A percentile compares a stretch with the other conserved stretches of the same genome.
phyloP scores from a whole-genome alignment of 495 filamentous ascomycete species.

The Aspergillus wentii region DNA sequence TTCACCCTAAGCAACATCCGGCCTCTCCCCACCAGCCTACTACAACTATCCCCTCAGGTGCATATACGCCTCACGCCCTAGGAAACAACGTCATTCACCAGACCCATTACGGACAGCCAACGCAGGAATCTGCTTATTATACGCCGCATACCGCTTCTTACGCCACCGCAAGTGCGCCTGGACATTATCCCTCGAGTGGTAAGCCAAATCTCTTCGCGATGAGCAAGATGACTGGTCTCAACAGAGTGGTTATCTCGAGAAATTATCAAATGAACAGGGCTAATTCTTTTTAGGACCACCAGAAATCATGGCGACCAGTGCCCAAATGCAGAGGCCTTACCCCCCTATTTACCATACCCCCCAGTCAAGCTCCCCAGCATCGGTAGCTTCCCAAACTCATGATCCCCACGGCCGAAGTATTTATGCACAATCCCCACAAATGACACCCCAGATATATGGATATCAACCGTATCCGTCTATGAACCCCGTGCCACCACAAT shows the following conservation, averaged over 20 bases:
- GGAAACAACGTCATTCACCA: constrained; percentile 38
- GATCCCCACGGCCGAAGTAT: constrained; percentile 79
- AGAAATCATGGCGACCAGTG: constrained; percentile 86
- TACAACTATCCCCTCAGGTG: constrained; percentile 46
- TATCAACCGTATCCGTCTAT: constrained; percentile 75
- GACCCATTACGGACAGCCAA: constrained; percentile 51
- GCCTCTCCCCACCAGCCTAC: constrained; percentile 41
- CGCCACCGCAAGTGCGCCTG: constrained; percentile 61
- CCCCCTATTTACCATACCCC: constrained; percentile 95
- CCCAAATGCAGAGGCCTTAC: constrained; percentile 79
- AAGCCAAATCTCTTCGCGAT: constrained; percentile 35
- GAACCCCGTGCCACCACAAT: constrained; percentile 64
- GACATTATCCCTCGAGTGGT: constrained; percentile 78
- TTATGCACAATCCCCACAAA: constrained; percentile 75
- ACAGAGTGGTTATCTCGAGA: constrained; percentile 5
- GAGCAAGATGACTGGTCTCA: too few species aligned
- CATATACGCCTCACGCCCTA: constrained; percentile 53
- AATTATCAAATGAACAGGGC: constrained; percentile 4
- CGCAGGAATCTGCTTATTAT: constrained; percentile 70
- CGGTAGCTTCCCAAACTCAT: constrained; percentile 84
- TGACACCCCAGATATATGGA: constrained; percentile 69
- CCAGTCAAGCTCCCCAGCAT: constrained; percentile 94
- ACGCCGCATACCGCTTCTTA: constrained; percentile 64
- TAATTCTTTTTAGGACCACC: constrained; percentile 57
- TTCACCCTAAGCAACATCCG: constrained; percentile 60